A percentile compares a stretch with the other conserved stretches of the same genome.
phyloP scores from a whole-genome alignment of 1,284 basidiomycete species.

The Cryptococcus sp. region DNA sequence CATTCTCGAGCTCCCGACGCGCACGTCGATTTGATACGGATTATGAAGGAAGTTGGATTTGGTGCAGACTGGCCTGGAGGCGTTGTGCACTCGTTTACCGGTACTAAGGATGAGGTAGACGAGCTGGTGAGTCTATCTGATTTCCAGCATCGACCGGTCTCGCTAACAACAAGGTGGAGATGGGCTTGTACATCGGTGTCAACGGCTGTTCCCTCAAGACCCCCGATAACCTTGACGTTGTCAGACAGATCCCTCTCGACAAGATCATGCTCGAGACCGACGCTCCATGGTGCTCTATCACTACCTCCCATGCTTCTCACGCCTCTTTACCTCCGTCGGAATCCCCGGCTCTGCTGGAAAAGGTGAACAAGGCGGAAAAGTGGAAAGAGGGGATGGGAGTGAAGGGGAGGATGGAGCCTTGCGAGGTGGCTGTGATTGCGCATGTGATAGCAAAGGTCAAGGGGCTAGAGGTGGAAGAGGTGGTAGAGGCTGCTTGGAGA shows the following conservation, averaged over 20 bases:
- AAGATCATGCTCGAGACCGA: constrained; percentile 76
- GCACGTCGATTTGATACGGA: constrained; percentile 65
- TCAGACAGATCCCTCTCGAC: constrained; percentile 59
- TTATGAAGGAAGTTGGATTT: constrained; percentile 31
- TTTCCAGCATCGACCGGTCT: neutral
- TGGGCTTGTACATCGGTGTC: constrained; percentile 69
- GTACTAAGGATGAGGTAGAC: constrained; percentile 58
- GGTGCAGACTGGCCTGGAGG: constrained; percentile 54
- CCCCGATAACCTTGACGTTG: constrained; percentile 60
- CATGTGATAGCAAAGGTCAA: constrained; percentile 65
- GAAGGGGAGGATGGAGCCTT: constrained; percentile 79
- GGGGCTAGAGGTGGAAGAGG: constrained; percentile 54
- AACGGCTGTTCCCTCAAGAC: constrained; percentile 85
- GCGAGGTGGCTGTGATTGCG: constrained; percentile 62
- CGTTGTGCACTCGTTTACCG: constrained; percentile 85
- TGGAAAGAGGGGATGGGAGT: constrained; percentile 61
- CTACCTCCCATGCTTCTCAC: constrained; percentile 68
- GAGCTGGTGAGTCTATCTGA: constrained; percentile 57
- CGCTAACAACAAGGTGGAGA: constrained; percentile 52
- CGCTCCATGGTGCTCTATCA: constrained; percentile 78
- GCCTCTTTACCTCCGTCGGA: constrained; percentile 49
- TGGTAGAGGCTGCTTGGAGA: constrained; percentile 59
- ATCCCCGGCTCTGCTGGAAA: constrained; percentile 52
- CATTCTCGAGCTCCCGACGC: constrained; percentile 72
- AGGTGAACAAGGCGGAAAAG: constrained; percentile 58